Percentiles rank a stretch among this genome's conserved stretches.
Conservation (phyloP, 352 stramenopile genomes). For the Saprolegnia diclina region DNA sequence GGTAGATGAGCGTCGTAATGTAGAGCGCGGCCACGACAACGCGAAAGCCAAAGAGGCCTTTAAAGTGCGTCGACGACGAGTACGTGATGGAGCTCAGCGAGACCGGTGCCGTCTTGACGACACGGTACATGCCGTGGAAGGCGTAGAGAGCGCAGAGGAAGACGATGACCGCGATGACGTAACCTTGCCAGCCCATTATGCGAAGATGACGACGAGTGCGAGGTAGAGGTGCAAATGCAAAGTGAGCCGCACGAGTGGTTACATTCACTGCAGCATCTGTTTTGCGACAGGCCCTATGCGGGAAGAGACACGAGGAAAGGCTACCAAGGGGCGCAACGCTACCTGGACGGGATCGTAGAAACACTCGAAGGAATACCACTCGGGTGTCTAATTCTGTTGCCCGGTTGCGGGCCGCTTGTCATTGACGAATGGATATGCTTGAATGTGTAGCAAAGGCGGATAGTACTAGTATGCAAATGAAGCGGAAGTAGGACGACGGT, state of each 20-base stretch:
- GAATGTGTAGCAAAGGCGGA: too few relatives aligned
- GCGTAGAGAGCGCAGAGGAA: not conserved
- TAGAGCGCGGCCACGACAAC: not conserved
- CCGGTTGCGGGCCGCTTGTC: too few relatives aligned
- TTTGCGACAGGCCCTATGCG: not conserved
- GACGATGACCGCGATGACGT: not conserved
- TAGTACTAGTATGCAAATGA: too few relatives aligned
- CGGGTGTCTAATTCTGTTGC: too few relatives aligned
- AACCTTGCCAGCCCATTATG: not conserved
- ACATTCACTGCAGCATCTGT: not conserved
- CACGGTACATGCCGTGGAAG: not conserved
- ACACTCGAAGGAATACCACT: too few relatives aligned
- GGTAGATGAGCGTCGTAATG: constrained; percentile 2
- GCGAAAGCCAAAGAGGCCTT: constrained; percentile 1
- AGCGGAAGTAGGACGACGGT: too few relatives aligned
- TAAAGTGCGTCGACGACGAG: not conserved
- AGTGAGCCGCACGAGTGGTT: not conserved
- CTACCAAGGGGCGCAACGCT: not conserved
- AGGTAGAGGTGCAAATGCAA: not conserved
- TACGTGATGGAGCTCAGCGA: not conserved
- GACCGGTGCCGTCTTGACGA: not conserved
- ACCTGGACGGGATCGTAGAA: too few relatives aligned
- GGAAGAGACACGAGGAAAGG: not conserved
- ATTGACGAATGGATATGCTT: too few relatives aligned
- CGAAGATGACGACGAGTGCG: not conserved